Base-by-base conservation (phyloP, 148 eudicot species). In the Polygonum maritimum region DNA sequence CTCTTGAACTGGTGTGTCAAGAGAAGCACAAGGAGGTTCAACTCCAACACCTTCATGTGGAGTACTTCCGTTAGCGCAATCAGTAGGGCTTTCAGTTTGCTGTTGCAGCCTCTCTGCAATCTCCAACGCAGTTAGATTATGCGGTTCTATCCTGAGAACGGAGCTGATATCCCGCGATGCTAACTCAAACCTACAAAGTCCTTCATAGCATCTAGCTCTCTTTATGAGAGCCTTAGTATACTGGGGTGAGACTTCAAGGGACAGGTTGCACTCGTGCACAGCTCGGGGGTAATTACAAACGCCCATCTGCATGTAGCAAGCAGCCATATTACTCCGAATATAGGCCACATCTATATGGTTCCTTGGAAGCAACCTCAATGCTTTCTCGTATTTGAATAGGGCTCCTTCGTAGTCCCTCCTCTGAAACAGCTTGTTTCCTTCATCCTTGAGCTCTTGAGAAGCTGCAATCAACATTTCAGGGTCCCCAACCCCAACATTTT, bases 241-340 rank as follows among this genome's bases (percentile, higher is more conserved):
- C 84, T 87, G 91, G 7, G 99, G 97, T 39, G 92, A 80, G 58
- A 92, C 91, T 80, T 92, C 94, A 72, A 95, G 96, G 76, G 99
- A 98, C 77, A 95, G 87, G 81, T 95, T 92, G 77, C 99, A 95
- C 82, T 95, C 97, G 9, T 87, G 97, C 31, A 95, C 88, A n/a
- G 99, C 97, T 76, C 88, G 86, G 0, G 99, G 98, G 69, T 83
- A 92, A 79, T 95, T 97, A 73, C 81, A 72, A 8, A 95, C 76
- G 41, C 99, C 99, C 91, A 95, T 81, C 82, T 95, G 92, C 94
- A 95, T 92, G 77, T 90, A 92, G 71, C 97, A 92, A 2, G 92
- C 97, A 16, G 99, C 98, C 87, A 88, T 87, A 58, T 95, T 95
- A 63, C 94, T 92, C 73, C 92, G 79, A n/a, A 95, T 83, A 81